Evolutionary conservation across 768 basidiomycete species (phyloP).

Genomic region (Boletus subparvulus): DNA sequence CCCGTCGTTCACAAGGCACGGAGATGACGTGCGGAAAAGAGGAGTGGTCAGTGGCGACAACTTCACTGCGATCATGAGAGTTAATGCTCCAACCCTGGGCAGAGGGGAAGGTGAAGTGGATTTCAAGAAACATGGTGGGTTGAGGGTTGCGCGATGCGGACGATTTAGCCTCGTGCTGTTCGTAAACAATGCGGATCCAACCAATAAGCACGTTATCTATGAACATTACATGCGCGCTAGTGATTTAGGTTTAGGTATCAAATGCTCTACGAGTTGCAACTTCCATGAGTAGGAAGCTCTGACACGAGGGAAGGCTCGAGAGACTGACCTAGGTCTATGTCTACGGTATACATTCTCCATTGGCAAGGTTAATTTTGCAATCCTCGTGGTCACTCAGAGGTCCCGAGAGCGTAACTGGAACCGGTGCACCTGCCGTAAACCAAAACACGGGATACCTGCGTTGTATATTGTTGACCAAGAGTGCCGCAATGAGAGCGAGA

Average conservation of each 20-base stretch:
- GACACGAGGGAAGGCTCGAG: not conserved
- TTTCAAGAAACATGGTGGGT: slow-evolving; percentile 21
- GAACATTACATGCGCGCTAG: not conserved
- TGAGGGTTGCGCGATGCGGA: slow-evolving; percentile 25
- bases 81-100: slow-evolving; percentile 27
- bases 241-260: not conserved
- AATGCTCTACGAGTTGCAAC: not conserved
- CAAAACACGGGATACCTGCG: slow-evolving; percentile 47
- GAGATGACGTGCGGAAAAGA: slow-evolving; percentile 8
- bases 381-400: not conserved
- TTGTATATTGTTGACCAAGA: slow-evolving; percentile 52
- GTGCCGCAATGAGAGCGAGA: slow-evolving; percentile 44
- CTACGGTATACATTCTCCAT: not conserved
- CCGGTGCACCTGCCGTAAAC: slow-evolving; percentile 27
- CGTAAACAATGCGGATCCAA: not conserved
- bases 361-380: not conserved
- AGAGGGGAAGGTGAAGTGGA: slow-evolving; percentile 22
- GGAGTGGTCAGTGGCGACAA: slow-evolving; percentile 1
- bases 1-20: slow-evolving; percentile 15
- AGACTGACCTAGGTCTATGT: slow-evolving; percentile 7
- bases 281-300: slow-evolving; percentile 5
- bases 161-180: slow-evolving; percentile 14
- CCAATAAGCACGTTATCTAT: slow-evolving; percentile 1
- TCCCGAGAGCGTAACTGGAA: not conserved
- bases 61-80: slow-evolving; percentile 4